Evolutionary conservation across 257 asterid species (phyloP), one percentile per base, ranked within the genome.

Genomic region (Salvia miltiorrhiza): DNA sequence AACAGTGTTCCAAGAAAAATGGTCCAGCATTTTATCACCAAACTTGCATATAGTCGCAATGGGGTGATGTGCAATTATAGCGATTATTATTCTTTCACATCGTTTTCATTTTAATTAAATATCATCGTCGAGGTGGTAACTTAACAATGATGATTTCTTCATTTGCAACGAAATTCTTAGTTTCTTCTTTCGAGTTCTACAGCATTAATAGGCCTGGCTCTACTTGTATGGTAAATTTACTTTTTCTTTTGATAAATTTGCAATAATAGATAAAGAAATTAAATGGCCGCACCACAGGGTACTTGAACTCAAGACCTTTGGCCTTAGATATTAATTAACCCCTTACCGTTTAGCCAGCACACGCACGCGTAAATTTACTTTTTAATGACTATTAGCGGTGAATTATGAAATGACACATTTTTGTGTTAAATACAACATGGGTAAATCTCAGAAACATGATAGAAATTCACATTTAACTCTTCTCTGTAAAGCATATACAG

Each of bases 11-110:
- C 48, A 28, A 11, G 17, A 11, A 3, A 57, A 30, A 73, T 77
- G 85, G 80, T 71, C 80, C 82, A 60, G 35, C 56, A 58, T 74
- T 73, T 74, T 47, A 73, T 73, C 82, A 45, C 40, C 41, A 13
- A 44, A 61, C 65, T 55, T 63, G 73, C 44, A 61, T 37, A 8
- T 56, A 59, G 40, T 68, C 67, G 62, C 63, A 43, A 53, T 10
- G 35, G 59, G 61, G 37, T 78, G 68, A 59, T 44, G 56, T 53
- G 28, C 66, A 58, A 19, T 62, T 55, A 58, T 43, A 52, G 39
- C 68, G 41, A 60, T 66, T 24, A 37, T 14, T 11, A 14, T 13
- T 16, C 47, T 28, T 62, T 60, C 64, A 50, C 49, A 40, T 74
- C 77, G 58, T 70, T 70, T 58, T 70, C 83, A 35, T 41, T 69